These are phyloP conservation scores for Akanthomyces muscarius DNA, from an alignment of 2,329 filamentous ascomycete genomes.

Conservation along the genomic window DNA sequence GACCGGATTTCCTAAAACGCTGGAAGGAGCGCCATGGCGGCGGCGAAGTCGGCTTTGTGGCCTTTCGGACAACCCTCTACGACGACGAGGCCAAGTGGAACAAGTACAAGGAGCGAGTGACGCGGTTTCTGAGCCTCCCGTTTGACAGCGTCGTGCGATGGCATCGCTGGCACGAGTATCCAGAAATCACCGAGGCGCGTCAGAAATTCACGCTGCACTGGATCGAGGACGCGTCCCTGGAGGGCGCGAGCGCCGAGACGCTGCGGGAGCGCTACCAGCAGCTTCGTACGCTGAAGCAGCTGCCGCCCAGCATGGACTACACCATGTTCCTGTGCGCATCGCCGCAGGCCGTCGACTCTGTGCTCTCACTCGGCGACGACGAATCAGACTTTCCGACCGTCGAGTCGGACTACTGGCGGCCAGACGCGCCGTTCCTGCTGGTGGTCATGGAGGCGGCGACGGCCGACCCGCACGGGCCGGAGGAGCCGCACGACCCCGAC, in stretches of 20 bases:
- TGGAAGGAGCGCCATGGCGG: slow-evolving; percentile 15
- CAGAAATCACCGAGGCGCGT: slow-evolving; percentile 17
- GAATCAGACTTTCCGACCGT: slow-evolving; percentile 10
- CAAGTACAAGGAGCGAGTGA: slow-evolving; percentile 15
- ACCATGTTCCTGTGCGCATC: slow-evolving; percentile 22
- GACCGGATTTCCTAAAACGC: slow-evolving; percentile 18
- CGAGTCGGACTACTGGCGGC: slow-evolving; percentile 14
- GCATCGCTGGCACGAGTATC: slow-evolving; percentile 13
- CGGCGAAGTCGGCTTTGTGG: slow-evolving; percentile 19
- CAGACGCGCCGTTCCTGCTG: slow-evolving; percentile 20
- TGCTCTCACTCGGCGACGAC: slow-evolving; percentile 8
- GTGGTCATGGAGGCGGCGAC: slow-evolving; percentile 16
- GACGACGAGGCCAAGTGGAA: slow-evolving; percentile 16
- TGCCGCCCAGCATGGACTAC: slow-evolving; percentile 3
- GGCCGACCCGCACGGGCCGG: slow-evolving; percentile 16
- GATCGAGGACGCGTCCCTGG: slow-evolving; percentile 18
- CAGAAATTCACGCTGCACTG: slow-evolving; percentile 19
- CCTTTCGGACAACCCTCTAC: slow-evolving; percentile 17
- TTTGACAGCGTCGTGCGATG: slow-evolving; percentile 17
- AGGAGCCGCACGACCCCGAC: slow-evolving; percentile 17
- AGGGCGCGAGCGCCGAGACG: slow-evolving; percentile 3
- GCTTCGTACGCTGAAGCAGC: neutral
- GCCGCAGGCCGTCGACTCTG: slow-evolving; percentile 18
- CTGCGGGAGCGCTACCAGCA: slow-evolving; percentile 11
- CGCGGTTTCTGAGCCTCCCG: slow-evolving; percentile 12